These are phyloP conservation scores for Metarhizium brunneum DNA, from an alignment of 2,329 filamentous ascomycete genomes.

Conservation along the genomic window DNA sequence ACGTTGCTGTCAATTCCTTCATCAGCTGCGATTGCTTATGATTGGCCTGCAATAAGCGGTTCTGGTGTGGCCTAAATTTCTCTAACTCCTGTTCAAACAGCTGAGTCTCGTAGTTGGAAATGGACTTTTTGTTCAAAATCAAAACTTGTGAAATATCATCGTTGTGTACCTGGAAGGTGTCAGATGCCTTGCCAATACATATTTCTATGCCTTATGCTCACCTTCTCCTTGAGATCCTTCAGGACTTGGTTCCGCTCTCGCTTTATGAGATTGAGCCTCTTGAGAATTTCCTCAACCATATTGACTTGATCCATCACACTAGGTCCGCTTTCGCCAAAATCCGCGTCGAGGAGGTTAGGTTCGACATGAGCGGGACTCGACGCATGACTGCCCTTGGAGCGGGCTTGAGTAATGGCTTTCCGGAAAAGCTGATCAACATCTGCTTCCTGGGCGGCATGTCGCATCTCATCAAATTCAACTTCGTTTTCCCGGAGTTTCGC, in stretches of 20 bases:
- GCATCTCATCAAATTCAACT: constrained; percentile 89
- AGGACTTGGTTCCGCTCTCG: constrained; percentile 83
- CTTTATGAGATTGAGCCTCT: constrained; percentile 87
- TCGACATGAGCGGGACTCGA: constrained; percentile 54
- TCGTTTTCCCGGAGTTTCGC: constrained; percentile 80
- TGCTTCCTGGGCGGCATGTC: constrained; percentile 74
- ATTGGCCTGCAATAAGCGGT: constrained; percentile 79
- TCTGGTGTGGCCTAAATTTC: constrained; percentile 92
- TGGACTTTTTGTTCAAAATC: constrained; percentile 95
- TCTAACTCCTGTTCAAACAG: constrained; percentile 95
- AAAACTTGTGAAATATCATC: constrained; percentile 97
- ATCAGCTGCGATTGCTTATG: constrained; percentile 92
- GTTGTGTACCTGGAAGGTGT: constrained; percentile 61
- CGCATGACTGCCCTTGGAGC: constrained; percentile 52
- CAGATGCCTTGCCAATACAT: not conserved
- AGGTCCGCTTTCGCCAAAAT: constrained; percentile 71
- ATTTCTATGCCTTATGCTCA: constrained; percentile 29
- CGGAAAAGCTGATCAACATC: constrained; percentile 87
- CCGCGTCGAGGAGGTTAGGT: constrained; percentile 79
- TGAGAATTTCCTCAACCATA: constrained; percentile 79
- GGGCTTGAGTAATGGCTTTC: constrained; percentile 70
- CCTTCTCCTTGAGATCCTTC: constrained; percentile 97
- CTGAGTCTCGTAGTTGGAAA: constrained; percentile 82
- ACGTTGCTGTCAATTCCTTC: constrained; percentile 85
- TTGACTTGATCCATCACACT: constrained; percentile 86